Evolutionary conservation across 106 monocot species (phyloP).

Genomic region (Dendrobium nobile): DNA sequence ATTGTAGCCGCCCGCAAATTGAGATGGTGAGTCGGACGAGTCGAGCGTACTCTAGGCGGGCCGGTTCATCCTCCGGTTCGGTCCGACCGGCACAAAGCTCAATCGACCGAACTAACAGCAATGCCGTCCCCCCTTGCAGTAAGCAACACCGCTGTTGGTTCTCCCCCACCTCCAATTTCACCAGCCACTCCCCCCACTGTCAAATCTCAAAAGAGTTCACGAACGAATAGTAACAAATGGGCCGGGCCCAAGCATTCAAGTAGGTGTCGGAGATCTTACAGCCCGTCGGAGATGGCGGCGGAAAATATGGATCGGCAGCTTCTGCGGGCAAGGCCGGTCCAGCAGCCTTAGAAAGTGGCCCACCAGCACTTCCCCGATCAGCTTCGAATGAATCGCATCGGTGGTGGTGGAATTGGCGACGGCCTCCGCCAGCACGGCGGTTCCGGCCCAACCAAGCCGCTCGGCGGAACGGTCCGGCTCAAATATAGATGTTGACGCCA

Average conservation of each 20-base stretch:
- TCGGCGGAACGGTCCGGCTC: slow-evolving; percentile 42
- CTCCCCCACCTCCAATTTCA: slow-evolving; percentile 6
- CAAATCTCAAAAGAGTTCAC: background rate
- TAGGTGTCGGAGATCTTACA: slow-evolving; percentile 18
- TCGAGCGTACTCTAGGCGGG: slow-evolving; percentile 4
- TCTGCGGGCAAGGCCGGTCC: background rate
- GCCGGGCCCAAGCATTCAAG: background rate
- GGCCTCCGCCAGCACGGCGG: slow-evolving; percentile 22
- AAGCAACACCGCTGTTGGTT: background rate
- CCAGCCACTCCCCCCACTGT: slow-evolving; percentile 47
- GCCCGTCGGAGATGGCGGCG: slow-evolving; percentile 17
- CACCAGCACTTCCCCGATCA: slow-evolving; percentile 13
- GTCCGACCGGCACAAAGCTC: slow-evolving; percentile 32
- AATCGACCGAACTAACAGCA: slow-evolving; percentile 24
- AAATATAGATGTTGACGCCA: slow-evolving; percentile 42
- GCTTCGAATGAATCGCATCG: background rate
- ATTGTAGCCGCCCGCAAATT: slow-evolving; percentile 25
- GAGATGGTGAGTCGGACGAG: slow-evolving; percentile 23
- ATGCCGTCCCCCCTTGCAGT: background rate
- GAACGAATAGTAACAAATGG: background rate
- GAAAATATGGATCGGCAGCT: slow-evolving; percentile 1
- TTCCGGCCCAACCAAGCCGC: slow-evolving; percentile 47
- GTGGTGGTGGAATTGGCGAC: slow-evolving; percentile 4
- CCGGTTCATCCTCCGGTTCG: background rate
- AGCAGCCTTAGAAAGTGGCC: slow-evolving; percentile 12